Evolutionary conservation across 2,329 filamentous ascomycete species (phyloP), one percentile per base, ranked within the genome.

Genomic region (Escovopsis sp.): DNA sequence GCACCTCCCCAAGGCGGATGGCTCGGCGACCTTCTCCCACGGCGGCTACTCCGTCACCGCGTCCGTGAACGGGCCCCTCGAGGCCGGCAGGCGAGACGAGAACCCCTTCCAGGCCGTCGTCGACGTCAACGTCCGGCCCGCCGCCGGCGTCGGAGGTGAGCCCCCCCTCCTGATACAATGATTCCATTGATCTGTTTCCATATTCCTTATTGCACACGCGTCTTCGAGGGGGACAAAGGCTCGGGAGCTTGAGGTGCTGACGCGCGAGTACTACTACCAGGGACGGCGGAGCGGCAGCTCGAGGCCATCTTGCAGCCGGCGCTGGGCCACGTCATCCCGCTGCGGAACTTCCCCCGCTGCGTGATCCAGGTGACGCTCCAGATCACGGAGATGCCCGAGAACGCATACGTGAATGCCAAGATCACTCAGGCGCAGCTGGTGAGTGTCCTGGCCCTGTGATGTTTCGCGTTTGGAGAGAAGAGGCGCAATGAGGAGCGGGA

Each of bases 41-140:
- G 70, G 76, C 43, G 84, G 86, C 39, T 94, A 87, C 61, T 81
- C 79, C 36, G 74, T 96, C 48, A 75, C 93, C 41, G 84, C 82
- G 43, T 81, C 85, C 12, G 86, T 94, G 50, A 96, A 94, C 62
- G 91, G 89, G 0, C 91, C 91, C 13, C 76, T 96, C 50, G 91
- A 98, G 65, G 85, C 89, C 13, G 78, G 79, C 51, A 76, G 88
- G 53, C 78, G 85, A 53, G 89, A 98, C 57, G 86, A 96, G 60
- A 76, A 91, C 50, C 83, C 91, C 7, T 88, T 94, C 61, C 87
- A 95, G 65, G 86, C 89, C 25, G 76, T 81, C 39, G 70, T 98
- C 49, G 91, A 96, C 62, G 84, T 98, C 44, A 79, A 89, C 57
- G 76, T 98, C 49, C 78, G 91, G 58, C 89, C 89, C 39, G 81